Percentiles rank a stretch among this genome's conserved stretches.
These are phyloP conservation scores for Silene coronaria DNA, from an alignment of 179 eudicot species.

Conservation along the genomic window DNA sequence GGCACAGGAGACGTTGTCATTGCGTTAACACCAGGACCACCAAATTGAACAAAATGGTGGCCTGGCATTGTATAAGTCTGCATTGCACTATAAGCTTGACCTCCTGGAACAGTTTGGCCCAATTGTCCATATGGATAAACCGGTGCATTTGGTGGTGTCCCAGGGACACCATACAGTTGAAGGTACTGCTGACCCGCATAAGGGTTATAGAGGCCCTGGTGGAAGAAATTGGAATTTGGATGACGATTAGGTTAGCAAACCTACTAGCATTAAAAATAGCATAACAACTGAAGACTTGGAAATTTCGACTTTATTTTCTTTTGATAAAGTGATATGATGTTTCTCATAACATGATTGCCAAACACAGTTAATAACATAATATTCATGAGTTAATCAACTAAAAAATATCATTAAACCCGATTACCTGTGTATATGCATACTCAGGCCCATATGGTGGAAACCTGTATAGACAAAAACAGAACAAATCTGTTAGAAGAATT, in stretches of 20 bases:
- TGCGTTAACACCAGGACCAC: slow-evolving; percentile 58
- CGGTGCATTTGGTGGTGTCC: slow-evolving; percentile 56
- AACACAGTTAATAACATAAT: not conserved
- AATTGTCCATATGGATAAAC: slow-evolving; percentile 70
- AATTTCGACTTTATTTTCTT: not conserved
- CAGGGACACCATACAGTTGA: slow-evolving; percentile 81
- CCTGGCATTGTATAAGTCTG: slow-evolving; percentile 71
- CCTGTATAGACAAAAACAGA: slow-evolving; percentile 34
- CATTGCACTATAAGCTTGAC: slow-evolving; percentile 54
- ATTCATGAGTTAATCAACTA: not conserved
- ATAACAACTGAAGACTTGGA: not conserved
- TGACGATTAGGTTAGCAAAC: not conserved
- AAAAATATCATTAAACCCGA: not conserved
- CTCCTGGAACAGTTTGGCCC: slow-evolving; percentile 58
- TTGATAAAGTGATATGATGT: not conserved
- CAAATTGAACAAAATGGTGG: slow-evolving; percentile 67
- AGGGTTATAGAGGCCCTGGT: slow-evolving; percentile 78
- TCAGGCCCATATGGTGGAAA: slow-evolving; percentile 67
- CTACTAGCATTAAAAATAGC: too few species aligned
- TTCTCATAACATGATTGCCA: not conserved
- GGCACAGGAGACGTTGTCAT: slow-evolving; percentile 64
- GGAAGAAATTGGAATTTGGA: slow-evolving; percentile 1
- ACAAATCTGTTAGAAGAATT: not conserved
- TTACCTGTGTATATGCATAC: slow-evolving; percentile 69
- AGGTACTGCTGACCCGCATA: slow-evolving; percentile 76